These are phyloP conservation scores for Ceratocystis huliohia DNA, from an alignment of 2,329 filamentous ascomycete genomes.

Conservation along the genomic window DNA sequence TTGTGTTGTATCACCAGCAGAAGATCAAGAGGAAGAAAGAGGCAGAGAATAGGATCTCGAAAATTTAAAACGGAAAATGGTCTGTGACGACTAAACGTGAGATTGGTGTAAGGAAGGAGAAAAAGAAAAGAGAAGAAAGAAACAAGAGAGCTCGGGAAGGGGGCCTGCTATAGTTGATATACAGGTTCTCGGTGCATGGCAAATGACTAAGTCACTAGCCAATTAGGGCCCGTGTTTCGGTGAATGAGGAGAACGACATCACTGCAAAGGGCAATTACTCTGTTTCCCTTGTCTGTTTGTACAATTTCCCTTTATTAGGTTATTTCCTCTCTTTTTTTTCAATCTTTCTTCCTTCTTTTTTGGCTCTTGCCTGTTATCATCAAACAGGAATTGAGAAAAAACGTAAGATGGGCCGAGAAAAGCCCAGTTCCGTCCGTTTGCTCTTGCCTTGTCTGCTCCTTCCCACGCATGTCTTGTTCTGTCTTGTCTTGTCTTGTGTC, in stretches of 20 bases:
- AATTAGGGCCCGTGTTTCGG: neutral
- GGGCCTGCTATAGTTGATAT: slow-evolving; percentile 6
- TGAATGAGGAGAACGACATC: neutral
- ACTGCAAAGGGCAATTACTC: neutral
- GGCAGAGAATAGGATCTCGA: too few relatives aligned
- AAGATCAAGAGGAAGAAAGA: too few relatives aligned
- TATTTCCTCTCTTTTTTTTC: neutral
- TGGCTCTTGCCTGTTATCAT: slow-evolving; percentile 1
- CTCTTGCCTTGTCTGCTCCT: neutral
- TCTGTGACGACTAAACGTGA: neutral
- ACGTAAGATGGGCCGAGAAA: neutral
- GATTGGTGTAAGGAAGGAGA: neutral
- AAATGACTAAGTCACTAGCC: neutral
- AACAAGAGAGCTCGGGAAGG: neutral
- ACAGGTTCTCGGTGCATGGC: neutral
- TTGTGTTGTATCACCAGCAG: too few relatives aligned
- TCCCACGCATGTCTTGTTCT: neutral
- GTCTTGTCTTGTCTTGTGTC: neutral
- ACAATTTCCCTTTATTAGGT: neutral
- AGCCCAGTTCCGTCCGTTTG: neutral
- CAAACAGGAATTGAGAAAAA: neutral
- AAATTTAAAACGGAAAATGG: too few relatives aligned
- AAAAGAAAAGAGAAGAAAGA: neutral
- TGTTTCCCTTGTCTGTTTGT: neutral
- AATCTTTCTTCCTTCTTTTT: neutral